Evolutionary conservation across 164 flowering plant species (phyloP).

Genomic region (Aristolochia contorta): DNA sequence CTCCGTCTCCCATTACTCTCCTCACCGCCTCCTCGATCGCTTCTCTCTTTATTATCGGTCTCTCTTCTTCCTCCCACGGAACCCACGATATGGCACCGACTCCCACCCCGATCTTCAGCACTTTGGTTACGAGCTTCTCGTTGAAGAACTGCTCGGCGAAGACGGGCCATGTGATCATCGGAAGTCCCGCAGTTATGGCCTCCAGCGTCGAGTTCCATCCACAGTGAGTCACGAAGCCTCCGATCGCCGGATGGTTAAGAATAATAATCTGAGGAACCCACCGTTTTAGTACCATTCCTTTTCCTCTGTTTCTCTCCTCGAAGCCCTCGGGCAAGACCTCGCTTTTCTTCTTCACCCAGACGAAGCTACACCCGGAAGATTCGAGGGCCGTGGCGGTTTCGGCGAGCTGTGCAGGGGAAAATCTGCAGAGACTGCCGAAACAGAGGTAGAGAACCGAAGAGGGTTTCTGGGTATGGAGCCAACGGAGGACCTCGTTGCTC

Average conservation of each 20-base stretch:
- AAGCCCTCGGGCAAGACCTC: slow-evolving; percentile 6
- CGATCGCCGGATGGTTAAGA: slow-evolving; percentile 32
- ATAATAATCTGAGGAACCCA: slow-evolving; percentile 71
- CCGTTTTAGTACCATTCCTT: slow-evolving; percentile 43
- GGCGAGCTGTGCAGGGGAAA: slow-evolving; percentile 19
- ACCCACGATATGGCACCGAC: slow-evolving; percentile 14
- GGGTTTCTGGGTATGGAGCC: slow-evolving; percentile 17
- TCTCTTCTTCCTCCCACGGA: background rate
- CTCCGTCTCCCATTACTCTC: slow-evolving; percentile 20
- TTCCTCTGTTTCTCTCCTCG: slow-evolving; percentile 12
- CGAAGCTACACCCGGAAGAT: slow-evolving; percentile 19
- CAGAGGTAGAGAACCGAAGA: slow-evolving; percentile 12
- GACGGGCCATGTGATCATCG: slow-evolving; percentile 33
- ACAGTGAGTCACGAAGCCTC: slow-evolving; percentile 16
- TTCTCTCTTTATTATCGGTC: slow-evolving; percentile 4
- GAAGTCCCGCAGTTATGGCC: slow-evolving; percentile 20
- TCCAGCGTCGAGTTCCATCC: slow-evolving; percentile 35
- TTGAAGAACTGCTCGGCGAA: slow-evolving; percentile 32
- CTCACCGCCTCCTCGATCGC: slow-evolving; percentile 16
- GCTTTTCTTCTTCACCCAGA: slow-evolving; percentile 6
- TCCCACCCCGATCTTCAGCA: slow-evolving; percentile 29
- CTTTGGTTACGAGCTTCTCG: slow-evolving; percentile 39
- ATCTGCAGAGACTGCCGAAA: slow-evolving; percentile 12
- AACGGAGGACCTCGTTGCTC: slow-evolving; percentile 8
- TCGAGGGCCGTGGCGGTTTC: slow-evolving; percentile 48